Percentiles rank a stretch among this genome's conserved stretches.
Evolutionary conservation across 1,284 basidiomycete species (phyloP).

Genomic region (Leccinum proliferum): DNA sequence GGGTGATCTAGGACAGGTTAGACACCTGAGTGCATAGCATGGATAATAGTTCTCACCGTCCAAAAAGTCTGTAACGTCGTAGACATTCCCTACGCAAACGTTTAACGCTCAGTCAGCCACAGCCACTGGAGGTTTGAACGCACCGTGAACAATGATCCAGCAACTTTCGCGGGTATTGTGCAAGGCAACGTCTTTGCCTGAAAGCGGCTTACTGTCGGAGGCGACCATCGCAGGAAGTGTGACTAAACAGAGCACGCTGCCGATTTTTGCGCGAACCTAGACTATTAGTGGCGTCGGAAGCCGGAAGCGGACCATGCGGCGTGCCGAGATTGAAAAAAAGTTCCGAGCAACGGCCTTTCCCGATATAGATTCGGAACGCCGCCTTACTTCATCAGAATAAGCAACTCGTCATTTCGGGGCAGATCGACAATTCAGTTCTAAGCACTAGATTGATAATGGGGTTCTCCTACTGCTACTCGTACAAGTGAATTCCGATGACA

Average conservation of each 20-base stretch:
- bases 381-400: neutral
- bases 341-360: constrained; percentile 3
- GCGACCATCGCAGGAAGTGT: constrained; percentile 13
- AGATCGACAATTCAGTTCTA: constrained; percentile 13
- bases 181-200: constrained; percentile 52
- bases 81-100: constrained; percentile 46
- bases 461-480: neutral
- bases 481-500: constrained; percentile 6
- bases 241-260: neutral
- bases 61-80: constrained; percentile 76
- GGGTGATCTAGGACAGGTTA: constrained; percentile 51
- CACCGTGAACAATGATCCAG: constrained; percentile 88
- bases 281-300: neutral
- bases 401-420: neutral
- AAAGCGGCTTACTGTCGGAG: constrained; percentile 15
- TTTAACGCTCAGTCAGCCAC: constrained; percentile 6
- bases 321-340: neutral
- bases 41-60: constrained; percentile 36
- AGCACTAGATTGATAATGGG: neutral
- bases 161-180: constrained; percentile 73
- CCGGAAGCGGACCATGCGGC: neutral
- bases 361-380: neutral
- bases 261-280: neutral
- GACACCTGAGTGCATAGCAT: constrained; percentile 5
- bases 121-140: constrained; percentile 8